Evolutionary conservation across 495 filamentous ascomycete species (phyloP), one percentile per base, ranked within the genome.

Genomic region (Aspergillus conjunctus): DNA sequence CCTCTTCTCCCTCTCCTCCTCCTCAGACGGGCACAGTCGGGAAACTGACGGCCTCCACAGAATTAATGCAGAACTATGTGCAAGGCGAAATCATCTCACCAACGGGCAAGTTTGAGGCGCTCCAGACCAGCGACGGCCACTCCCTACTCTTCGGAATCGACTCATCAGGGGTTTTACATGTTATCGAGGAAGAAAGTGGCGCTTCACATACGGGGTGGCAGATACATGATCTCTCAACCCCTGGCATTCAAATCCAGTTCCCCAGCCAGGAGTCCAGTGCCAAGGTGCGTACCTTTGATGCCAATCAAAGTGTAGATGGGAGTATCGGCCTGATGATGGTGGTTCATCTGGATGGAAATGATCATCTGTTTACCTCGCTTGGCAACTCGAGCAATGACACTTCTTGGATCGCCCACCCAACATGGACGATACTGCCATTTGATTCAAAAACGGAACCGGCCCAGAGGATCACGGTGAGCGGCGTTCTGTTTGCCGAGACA

Each of bases 141-240:
- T 44, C 45, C 9, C 32, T 58, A 4, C 17, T 58, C 7, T 58
- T 58, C 26, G 45, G 45, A 0, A n/a, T 43, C 14, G 46, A 58
- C 31, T 39, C 45, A 2, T 26, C n/a, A 0, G 56, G 56, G 0
- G 56, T 58, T 7, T 58, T 58, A 1, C 26, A 58, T 41, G 56
- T 58, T 1, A 51, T 58, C 15, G 56, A 58, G 34, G 56, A 58
- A n/a, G 17, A 58, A 15, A 58, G 34, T 33, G 45, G 56, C 9
- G 14, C n/a, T 0, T 22, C 31, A 22, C 45, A 26, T 7, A 56
- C 56, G 3, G 56, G 56, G 14, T 58, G 56, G 56, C n/a, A 39
- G 18, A n/a, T 51, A 2, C 30, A 34, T 26, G 51, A 60, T 18
- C 21, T 60, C 2, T 60, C 58, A 4, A 46, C 50, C 15, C 7